Percentiles rank a stretch among this genome's conserved stretches.
Conservation (phyloP, 1,284 basidiomycete species). For the Pascua sp. region DNA sequence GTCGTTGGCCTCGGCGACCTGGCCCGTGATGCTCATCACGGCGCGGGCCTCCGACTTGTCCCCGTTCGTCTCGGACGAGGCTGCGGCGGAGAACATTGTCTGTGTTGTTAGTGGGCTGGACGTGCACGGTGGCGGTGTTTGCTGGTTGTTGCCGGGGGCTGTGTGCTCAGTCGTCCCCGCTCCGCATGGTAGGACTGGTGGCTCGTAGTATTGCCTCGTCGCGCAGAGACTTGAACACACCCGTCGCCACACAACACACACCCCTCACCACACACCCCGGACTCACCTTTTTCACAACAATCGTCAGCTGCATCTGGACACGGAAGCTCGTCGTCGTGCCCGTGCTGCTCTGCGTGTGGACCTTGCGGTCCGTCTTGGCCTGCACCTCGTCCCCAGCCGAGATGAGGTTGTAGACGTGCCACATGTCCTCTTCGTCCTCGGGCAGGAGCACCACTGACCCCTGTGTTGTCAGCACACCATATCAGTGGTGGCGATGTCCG, state of each 20-base stretch:
- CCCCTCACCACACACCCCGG: neutral
- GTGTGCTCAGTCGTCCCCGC: too few relatives aligned
- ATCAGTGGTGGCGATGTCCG: neutral
- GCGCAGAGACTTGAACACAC: too few relatives aligned
- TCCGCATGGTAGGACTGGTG: too few relatives aligned
- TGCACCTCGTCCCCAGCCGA: conserved; percentile 81
- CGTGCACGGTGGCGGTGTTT: neutral
- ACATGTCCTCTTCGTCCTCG: conserved; percentile 98
- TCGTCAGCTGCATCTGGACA: conserved; percentile 77
- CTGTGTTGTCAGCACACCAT: conserved; percentile 47
- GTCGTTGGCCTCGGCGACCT: conserved; percentile 82
- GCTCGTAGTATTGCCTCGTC: too few relatives aligned
- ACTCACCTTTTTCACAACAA: conserved; percentile 64
- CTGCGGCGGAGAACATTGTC: conserved; percentile 65
- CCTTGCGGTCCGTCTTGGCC: conserved; percentile 79
- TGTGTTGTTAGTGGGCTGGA: conserved; percentile 8
- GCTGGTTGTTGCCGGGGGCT: too few relatives aligned
- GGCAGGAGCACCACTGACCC: conserved; percentile 86
- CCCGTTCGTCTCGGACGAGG: conserved; percentile 51
- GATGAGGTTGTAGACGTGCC: conserved; percentile 99
- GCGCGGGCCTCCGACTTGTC: conserved; percentile 53
- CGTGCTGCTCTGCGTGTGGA: conserved; percentile 72
- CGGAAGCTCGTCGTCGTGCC: conserved; percentile 91
- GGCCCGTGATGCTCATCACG: conserved; percentile 80
- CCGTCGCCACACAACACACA: neutral